A percentile compares a stretch with the other conserved stretches of the same genome.
phyloP scores from a whole-genome alignment of 202 grass and related monocot genomes.

The Setaria viridis region DNA sequence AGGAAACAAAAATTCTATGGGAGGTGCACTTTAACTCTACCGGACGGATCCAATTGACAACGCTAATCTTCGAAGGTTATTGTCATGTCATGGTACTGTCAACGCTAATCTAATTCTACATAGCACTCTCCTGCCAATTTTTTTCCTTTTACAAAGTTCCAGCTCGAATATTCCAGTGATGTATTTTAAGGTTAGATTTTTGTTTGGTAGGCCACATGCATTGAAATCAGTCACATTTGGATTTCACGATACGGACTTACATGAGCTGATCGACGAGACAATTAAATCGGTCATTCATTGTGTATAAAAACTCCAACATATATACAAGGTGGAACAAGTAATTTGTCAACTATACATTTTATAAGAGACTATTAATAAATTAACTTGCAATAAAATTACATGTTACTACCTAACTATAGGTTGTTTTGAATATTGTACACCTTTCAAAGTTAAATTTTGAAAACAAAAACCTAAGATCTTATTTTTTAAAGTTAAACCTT shows the following conservation, averaged over 20 bases:
- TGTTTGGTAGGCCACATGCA: not conserved
- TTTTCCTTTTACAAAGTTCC: not conserved
- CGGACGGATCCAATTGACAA: slow-evolving; percentile 20
- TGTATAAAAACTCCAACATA: no score
- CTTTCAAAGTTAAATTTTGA: not conserved
- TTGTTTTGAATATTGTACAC: not conserved
- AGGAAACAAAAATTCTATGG: slow-evolving; percentile 11
- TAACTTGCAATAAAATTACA: not conserved
- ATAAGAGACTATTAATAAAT: not conserved
- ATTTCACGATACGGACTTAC: no score
- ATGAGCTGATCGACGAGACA: no score
- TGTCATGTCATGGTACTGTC: not conserved
- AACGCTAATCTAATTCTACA: not conserved
- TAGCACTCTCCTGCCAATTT: not conserved
- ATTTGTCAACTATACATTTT: no score
- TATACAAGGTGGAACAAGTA: no score
- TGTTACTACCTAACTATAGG: not conserved
- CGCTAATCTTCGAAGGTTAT: not conserved
- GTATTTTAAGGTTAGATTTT: not conserved
- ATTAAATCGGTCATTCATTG: no score
- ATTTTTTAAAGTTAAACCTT: not conserved
- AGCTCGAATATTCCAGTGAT: not conserved
- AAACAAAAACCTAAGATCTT: not conserved
- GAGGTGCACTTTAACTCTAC: slow-evolving; percentile 19
- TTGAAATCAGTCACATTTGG: not conserved